Evolutionary conservation across 345 rosid genomes (phyloP), one percentile per base, ranked within the genome.

Genomic region (Kernera saxatilis): DNA sequence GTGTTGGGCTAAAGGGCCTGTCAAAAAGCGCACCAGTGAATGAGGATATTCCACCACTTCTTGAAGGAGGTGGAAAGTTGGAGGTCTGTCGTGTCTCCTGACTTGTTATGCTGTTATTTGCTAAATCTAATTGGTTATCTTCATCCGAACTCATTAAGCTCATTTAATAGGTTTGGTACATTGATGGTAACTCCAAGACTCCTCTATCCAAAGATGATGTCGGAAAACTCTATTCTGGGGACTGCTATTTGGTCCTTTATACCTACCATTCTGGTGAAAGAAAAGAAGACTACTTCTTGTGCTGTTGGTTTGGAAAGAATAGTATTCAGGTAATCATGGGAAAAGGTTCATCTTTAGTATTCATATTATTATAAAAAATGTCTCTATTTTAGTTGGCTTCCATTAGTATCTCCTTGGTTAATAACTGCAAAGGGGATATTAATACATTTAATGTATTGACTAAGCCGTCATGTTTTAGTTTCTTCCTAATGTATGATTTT

Each of bases 41-140:
- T 71, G 99, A 91, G 82, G 97, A 91, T 81, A 87, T 89, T 70
- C 96, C 97, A 52, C 95, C 96, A 70, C 80, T 94, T 82, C 96
- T 94, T 64, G 97, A 94, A 83, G 90, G 85, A 75, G 90, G 90
- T 74, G 99, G 99, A 76, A 95, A 87, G 84, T 71, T 89, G 87
- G 99, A 95, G 98, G 99, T 95, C 60, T 61, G 67, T 63, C 79
- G 70, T 53, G 51, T 49, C 15, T 53, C 43, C 54, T 56, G 55
- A 36, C 60, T 44, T 48, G 7, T 69, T 56, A 46, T 14, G 43
- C 71, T 63, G 23, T 41, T 46, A 53, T 52, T 35, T 40, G 18
- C 51, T 44, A n/a, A 23, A 33, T 23, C 14, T 52, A 27, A 17
- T 40, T 51, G 64, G 39, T 49, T 18, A 30, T 5, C 13, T 43